Evolutionary conservation across 202 grass and related monocot species (phyloP).

Genomic region (Hordeum pubiflorum): DNA sequence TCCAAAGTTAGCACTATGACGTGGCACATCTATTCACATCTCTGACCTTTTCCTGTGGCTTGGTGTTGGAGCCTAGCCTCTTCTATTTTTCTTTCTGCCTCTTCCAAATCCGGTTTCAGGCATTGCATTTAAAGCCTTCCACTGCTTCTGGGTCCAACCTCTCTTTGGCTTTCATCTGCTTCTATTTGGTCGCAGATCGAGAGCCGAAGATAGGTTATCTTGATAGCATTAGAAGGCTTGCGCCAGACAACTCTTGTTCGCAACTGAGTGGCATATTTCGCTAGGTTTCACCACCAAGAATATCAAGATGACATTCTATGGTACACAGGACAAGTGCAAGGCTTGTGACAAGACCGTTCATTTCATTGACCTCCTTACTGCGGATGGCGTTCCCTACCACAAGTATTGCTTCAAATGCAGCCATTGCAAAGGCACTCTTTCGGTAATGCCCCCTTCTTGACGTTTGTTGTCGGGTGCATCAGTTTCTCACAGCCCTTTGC

Average conservation of each 20-base stretch:
- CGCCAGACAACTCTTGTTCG: background rate
- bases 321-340: slow-evolving; percentile 66
- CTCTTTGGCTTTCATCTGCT: slow-evolving; percentile 32
- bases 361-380: slow-evolving; percentile 63
- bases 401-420: slow-evolving; percentile 87
- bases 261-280: slow-evolving; percentile 20
- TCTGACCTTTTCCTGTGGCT: slow-evolving; percentile 32
- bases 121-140: slow-evolving; percentile 25
- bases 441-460: slow-evolving; percentile 24
- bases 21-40: slow-evolving; percentile 6
- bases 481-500: background rate
- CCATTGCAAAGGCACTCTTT: slow-evolving; percentile 69
- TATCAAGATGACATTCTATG: slow-evolving; percentile 57
- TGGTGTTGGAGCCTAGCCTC: slow-evolving; percentile 13
- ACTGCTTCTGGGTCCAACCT: slow-evolving; percentile 1
- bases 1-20: slow-evolving; percentile 20
- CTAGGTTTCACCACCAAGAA: background rate
- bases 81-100: slow-evolving; percentile 18
- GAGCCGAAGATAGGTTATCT: slow-evolving; percentile 8
- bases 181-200: slow-evolving; percentile 25
- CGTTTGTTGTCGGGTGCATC: background rate
- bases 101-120: slow-evolving; percentile 2
- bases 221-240: slow-evolving; percentile 19
- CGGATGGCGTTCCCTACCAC: slow-evolving; percentile 45
- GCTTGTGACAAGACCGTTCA: slow-evolving; percentile 64